Base-by-base conservation (phyloP, 1,284 basidiomycete species). In the Ganoderma boninense region DNA sequence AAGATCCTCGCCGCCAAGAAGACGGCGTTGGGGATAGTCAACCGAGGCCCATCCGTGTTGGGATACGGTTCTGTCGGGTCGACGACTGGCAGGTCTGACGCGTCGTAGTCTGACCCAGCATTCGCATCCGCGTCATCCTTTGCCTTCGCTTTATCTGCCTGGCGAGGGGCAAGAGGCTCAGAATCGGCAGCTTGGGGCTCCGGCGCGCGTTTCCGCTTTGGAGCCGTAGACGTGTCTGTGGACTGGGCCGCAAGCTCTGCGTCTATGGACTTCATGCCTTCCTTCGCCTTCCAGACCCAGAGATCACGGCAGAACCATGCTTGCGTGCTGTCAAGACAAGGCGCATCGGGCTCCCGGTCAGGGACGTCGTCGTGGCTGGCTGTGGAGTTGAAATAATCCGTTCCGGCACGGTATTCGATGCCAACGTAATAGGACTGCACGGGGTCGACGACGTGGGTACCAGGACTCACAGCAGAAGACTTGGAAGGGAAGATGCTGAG, bases 381-480 rank as follows among this genome's bases (percentile, higher is more conserved):
- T 62, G 89, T 85, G 1, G 93, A 82, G 79, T 98, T 98, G 79
- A 94, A 92, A 77, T 90, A 93, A 74, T 93, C 88, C 6, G 80
- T 83, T 1, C 95, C 95, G 0, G 94, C 88, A 61, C 96, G 93
- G 79, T 98, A 98, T 1, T 79, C 78, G 74, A 98, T 89, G 49
- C 94, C 95, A 52, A 90, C 88, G 84, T 98, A 98, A 84, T 98
- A 98, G 0, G 95, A 95, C 80, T 97, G 96, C 40, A 87, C 88
- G 16, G 97, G 97, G 80, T 98, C 97, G 73, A 98, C 92, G 76
- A 98, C 91, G 79, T 98, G 97, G 0, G 96, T 96, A 4, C 97
- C 97, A n/a, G 1, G 95, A 94, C 83, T 98, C 97, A 83, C 97
- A 98, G 84, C 97, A 98, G 83, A 97, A 98, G 16, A 95, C 95